Conservation (phyloP, 1,284 basidiomycete genomes). For the Fomitopsis betulina region DNA sequence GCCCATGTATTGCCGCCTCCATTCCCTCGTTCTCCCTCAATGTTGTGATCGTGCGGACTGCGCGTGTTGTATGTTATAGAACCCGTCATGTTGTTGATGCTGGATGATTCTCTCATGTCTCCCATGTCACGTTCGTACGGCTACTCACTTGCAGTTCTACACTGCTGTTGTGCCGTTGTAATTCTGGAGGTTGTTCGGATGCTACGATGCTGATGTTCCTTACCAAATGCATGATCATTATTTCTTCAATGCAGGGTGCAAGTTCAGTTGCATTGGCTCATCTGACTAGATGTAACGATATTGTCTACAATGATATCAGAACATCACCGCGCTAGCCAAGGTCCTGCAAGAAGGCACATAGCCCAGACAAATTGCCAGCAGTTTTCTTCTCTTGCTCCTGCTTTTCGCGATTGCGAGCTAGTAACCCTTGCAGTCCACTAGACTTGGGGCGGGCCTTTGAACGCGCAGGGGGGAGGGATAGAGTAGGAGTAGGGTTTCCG, state of each 20-base stretch:
- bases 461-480: slow-evolving; percentile 5
- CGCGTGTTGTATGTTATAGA: slow-evolving; percentile 7
- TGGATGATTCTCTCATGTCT: neutral
- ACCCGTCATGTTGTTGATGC: slow-evolving; percentile 2
- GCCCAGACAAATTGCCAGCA: slow-evolving; percentile 17
- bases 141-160: slow-evolving; percentile 2
- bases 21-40: neutral
- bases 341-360: slow-evolving; percentile 51
- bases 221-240: slow-evolving; percentile 3
- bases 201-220: slow-evolving; percentile 5
- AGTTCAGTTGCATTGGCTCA: no score
- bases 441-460: slow-evolving; percentile 35
- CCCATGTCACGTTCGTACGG: slow-evolving; percentile 1
- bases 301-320: no score
- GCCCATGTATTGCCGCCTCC: slow-evolving; percentile 1
- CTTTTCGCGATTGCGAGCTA: slow-evolving; percentile 53
- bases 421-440: slow-evolving; percentile 52
- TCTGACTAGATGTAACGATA: no score
- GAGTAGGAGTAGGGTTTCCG: neutral
- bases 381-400: slow-evolving; percentile 34
- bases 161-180: slow-evolving; percentile 8
- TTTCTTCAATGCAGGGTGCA: neutral
- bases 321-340: slow-evolving; percentile 7
- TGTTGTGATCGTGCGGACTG: slow-evolving; percentile 2
- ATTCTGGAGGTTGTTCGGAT: neutral